A percentile compares a stretch with the other conserved stretches of the same genome.
Conservation (phyloP, 768 basidiomycete genomes). For the Pleurotus djamor region DNA sequence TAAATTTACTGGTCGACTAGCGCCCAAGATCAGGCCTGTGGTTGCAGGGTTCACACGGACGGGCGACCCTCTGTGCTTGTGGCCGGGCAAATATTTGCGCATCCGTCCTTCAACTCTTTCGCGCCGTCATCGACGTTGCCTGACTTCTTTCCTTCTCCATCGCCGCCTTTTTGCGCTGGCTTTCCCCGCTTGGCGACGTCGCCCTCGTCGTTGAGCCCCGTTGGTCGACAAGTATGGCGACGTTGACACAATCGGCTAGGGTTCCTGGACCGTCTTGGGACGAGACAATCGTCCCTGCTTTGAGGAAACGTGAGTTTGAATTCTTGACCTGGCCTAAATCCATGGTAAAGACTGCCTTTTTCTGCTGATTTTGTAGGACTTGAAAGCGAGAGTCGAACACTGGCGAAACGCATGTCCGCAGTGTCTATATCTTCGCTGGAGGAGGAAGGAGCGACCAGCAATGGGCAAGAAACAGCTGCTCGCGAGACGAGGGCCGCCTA, state of each 20-base stretch:
- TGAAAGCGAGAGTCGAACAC: slow-evolving; percentile 75
- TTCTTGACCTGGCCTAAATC: slow-evolving; percentile 1
- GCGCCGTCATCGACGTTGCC: not conserved
- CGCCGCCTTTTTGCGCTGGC: not conserved
- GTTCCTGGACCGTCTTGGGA: slow-evolving; percentile 66
- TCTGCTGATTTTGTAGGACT: slow-evolving; percentile 49
- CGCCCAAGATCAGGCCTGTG: not conserved
- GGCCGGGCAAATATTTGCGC: not conserved
- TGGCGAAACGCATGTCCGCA: slow-evolving; percentile 75
- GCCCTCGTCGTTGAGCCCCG: not conserved
- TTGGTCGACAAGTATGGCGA: slow-evolving; percentile 1
- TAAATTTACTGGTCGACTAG: not conserved
- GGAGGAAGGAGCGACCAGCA: slow-evolving; percentile 43
- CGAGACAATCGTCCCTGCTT: slow-evolving; percentile 77
- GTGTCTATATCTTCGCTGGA: slow-evolving; percentile 62
- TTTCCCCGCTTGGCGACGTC: not conserved
- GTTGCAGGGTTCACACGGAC: slow-evolving; percentile 3
- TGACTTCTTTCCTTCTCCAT: not conserved
- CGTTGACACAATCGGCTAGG: slow-evolving; percentile 34
- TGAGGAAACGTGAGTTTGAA: slow-evolving; percentile 68
- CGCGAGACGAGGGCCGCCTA: slow-evolving; percentile 12
- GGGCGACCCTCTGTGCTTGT: not conserved
- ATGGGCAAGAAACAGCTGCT: slow-evolving; percentile 19
- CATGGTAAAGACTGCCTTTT: slow-evolving; percentile 10
- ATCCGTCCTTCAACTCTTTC: not conserved